Percentiles rank a stretch among this genome's conserved stretches.
These are phyloP conservation scores for Microascus cirrosus DNA, from an alignment of 2,329 filamentous ascomycete species.

Conservation along the genomic window DNA sequence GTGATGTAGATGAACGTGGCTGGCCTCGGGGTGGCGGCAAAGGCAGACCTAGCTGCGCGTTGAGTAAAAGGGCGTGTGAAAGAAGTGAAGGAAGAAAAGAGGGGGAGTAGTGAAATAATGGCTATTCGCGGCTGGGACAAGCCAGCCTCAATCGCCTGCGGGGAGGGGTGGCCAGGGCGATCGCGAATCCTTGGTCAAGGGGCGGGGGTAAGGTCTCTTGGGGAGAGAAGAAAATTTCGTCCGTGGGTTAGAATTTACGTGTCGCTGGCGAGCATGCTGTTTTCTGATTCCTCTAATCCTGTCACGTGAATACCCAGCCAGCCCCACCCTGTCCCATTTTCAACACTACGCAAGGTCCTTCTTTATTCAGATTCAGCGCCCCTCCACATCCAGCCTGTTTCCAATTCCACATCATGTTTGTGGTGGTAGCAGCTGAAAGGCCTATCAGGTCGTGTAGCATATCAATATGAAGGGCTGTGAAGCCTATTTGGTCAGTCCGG, in stretches of 20 bases:
- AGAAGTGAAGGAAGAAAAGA: conserved; percentile 39
- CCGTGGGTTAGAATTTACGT: neutral
- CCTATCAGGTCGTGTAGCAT: no score
- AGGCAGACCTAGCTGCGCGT: conserved; percentile 58
- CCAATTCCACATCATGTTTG: no score
- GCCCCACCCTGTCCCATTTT: no score
- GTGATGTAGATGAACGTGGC: conserved; percentile 34
- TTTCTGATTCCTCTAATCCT: neutral
- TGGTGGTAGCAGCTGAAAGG: no score
- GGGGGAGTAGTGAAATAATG: neutral
- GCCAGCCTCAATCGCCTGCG: conserved; percentile 19
- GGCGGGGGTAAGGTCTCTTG: conserved; percentile 13
- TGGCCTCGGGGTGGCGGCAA: conserved; percentile 35
- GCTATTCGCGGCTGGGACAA: conserved; percentile 13
- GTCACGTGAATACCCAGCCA: no score
- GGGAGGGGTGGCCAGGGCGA: conserved; percentile 6
- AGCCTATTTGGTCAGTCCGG: no score
- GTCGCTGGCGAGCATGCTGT: neutral
- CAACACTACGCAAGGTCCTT: no score
- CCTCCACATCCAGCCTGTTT: no score
- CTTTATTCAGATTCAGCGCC: no score
- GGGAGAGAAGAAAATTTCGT: neutral
- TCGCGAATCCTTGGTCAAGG: conserved; percentile 3
- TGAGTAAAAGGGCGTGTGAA: conserved; percentile 32
- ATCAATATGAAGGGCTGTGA: no score